Evolutionary conservation across 2,329 filamentous ascomycete genomes (phyloP).

Genomic region (Beauveria asiatica): DNA sequence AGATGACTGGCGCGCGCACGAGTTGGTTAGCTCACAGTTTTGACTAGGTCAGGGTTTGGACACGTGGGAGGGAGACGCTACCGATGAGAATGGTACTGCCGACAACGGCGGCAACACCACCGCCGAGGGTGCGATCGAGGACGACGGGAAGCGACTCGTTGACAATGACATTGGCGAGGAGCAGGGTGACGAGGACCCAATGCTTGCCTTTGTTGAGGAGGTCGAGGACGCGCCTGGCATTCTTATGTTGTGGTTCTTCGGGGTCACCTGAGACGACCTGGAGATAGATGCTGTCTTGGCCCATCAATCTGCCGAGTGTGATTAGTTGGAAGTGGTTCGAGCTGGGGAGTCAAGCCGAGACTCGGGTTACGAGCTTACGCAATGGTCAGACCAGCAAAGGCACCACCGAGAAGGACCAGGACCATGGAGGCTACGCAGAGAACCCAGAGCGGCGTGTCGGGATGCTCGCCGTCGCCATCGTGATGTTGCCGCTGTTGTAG

Average conservation of each 20-base stretch:
- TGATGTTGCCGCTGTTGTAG: constrained; percentile 21
- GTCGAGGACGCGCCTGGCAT: constrained; percentile 72
- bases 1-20: constrained; percentile 61
- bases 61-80: constrained; percentile 36
- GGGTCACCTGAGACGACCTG: constrained; percentile 86
- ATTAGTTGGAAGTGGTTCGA: not conserved
- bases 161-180: constrained; percentile 94
- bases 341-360: not conserved
- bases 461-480: constrained; percentile 35
- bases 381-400: constrained; percentile 90
- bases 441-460: constrained; percentile 64
- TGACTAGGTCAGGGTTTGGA: not conserved
- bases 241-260: constrained; percentile 75
- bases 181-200: constrained; percentile 91
- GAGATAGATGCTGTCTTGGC: constrained; percentile 89
- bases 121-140: constrained; percentile 84
- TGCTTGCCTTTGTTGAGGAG: constrained; percentile 86
- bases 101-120: constrained; percentile 87
- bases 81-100: constrained; percentile 91
- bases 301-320: constrained; percentile 40
- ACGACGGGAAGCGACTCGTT: constrained; percentile 96
- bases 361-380: constrained; percentile 45
- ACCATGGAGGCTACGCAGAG: constrained; percentile 71
- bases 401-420: constrained; percentile 80
- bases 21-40: constrained; percentile 9